Conservation (phyloP, 2,329 filamentous ascomycete species). For the Apiospora pterosperma region DNA sequence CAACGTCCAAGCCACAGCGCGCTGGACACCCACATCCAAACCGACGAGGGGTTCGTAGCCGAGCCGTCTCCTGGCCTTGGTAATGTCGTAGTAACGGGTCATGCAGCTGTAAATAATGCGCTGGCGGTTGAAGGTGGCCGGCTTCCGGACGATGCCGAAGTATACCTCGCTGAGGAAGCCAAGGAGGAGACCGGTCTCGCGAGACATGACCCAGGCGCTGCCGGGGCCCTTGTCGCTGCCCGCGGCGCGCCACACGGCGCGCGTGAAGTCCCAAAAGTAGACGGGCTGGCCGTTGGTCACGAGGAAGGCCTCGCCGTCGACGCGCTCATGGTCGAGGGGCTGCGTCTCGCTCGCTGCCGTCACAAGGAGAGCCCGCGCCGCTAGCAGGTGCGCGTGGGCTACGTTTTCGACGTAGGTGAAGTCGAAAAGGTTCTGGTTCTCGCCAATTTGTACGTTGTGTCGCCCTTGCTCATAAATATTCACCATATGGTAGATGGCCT, state of each 20-base stretch:
- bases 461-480: constrained; percentile 65
- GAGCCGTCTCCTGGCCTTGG: constrained; percentile 68
- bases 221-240: constrained; percentile 50
- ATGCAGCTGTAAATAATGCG: constrained; percentile 66
- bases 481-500: constrained; percentile 70
- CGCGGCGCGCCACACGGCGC: constrained; percentile 69
- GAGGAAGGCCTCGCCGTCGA: constrained; percentile 85
- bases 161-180: constrained; percentile 52
- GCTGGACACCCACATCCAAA: constrained; percentile 60
- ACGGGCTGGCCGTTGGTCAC: constrained; percentile 86
- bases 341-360: constrained; percentile 53
- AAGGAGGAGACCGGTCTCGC: constrained; percentile 47
- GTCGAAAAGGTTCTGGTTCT: constrained; percentile 61
- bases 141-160: constrained; percentile 45
- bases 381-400: constrained; percentile 78
- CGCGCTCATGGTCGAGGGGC: constrained; percentile 67
- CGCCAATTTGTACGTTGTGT: constrained; percentile 76
- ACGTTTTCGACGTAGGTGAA: constrained; percentile 64
- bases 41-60: constrained; percentile 66
- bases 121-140: constrained; percentile 56
- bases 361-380: constrained; percentile 67
- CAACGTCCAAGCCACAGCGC: constrained; percentile 52
- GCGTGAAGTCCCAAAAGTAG: constrained; percentile 87
- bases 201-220: constrained; percentile 52
- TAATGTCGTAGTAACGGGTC: constrained; percentile 75